These are phyloP conservation scores for Podaxis sp. DNA, from an alignment of 768 basidiomycete species.

Conservation along the genomic window DNA sequence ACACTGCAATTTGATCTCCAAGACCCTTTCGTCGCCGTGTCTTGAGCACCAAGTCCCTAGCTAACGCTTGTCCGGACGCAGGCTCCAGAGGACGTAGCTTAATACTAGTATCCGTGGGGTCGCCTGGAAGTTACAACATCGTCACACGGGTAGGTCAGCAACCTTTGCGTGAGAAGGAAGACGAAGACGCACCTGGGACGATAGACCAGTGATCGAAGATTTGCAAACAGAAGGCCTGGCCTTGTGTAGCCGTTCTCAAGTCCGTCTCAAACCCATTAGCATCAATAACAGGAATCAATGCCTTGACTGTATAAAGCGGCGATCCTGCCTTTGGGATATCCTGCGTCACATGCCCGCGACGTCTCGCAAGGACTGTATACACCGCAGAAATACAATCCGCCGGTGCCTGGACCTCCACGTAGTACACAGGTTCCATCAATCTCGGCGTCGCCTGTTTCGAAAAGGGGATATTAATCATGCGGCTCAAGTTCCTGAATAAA, in stretches of 20 bases:
- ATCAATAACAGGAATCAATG: constrained; percentile 96
- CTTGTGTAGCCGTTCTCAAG: constrained; percentile 94
- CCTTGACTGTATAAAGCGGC: constrained; percentile 96
- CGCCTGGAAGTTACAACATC: constrained; percentile 46
- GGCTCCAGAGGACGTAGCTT: constrained; percentile 95
- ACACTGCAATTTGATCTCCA: constrained; percentile 95
- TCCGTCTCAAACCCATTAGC: constrained; percentile 99
- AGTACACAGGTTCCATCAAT: constrained; percentile 96
- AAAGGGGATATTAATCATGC: background rate
- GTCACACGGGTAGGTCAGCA: constrained; percentile 6
- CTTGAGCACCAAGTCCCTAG: constrained; percentile 93
- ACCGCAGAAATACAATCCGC: constrained; percentile 98
- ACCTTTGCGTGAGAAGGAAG: constrained; percentile 17
- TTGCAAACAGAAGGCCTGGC: constrained; percentile 98
- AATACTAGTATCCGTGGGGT: constrained; percentile 96
- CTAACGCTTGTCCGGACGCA: constrained; percentile 92
- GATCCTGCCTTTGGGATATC: constrained; percentile 98
- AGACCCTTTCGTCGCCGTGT: constrained; percentile 95
- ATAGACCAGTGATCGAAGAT: constrained; percentile 99
- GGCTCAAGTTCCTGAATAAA: constrained; percentile 5
- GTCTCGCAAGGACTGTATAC: constrained; percentile 96
- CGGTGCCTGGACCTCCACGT: constrained; percentile 98
- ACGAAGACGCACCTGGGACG: constrained; percentile 72
- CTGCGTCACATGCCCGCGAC: constrained; percentile 98
- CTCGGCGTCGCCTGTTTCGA: constrained; percentile 79